A percentile compares a stretch with the other conserved stretches of the same genome.
Conservation (phyloP, 305 asterid species). For the Solanum hybrid region DNA sequence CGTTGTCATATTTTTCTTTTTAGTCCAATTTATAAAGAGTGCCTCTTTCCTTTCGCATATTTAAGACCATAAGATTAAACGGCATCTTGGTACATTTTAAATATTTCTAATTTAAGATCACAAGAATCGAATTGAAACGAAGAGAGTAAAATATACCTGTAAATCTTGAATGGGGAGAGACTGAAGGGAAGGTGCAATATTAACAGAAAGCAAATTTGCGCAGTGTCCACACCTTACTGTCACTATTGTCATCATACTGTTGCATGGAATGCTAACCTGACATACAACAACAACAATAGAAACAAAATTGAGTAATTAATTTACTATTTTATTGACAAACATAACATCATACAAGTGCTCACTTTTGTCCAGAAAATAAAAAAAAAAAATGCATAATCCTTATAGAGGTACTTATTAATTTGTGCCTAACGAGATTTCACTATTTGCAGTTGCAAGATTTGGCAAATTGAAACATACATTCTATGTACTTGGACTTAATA, state of each 20-base stretch:
- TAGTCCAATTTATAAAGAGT: background rate
- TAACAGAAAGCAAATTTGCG: conserved; percentile 62
- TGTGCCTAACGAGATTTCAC: background rate
- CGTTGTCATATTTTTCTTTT: background rate
- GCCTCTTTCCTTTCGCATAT: background rate
- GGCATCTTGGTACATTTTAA: background rate
- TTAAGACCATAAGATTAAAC: background rate
- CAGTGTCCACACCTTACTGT: conserved; percentile 95
- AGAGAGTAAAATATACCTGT: conserved; percentile 26
- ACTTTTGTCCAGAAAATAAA: background rate
- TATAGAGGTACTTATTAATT: background rate
- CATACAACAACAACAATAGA: background rate
- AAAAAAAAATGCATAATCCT: background rate
- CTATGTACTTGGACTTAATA: background rate
- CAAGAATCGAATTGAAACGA: background rate
- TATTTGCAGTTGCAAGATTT: background rate
- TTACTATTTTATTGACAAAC: background rate
- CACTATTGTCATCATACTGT: conserved; percentile 50
- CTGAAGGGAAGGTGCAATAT: conserved; percentile 55
- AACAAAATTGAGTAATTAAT: background rate
- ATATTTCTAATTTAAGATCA: background rate
- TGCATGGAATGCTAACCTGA: conserved; percentile 81
- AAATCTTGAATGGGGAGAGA: conserved; percentile 51
- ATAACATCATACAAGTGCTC: background rate
- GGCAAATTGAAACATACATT: background rate